Evolutionary conservation across 441 rosid species (phyloP), one percentile per base, ranked within the genome.

Genomic region (Metrosideros polymorpha): DNA sequence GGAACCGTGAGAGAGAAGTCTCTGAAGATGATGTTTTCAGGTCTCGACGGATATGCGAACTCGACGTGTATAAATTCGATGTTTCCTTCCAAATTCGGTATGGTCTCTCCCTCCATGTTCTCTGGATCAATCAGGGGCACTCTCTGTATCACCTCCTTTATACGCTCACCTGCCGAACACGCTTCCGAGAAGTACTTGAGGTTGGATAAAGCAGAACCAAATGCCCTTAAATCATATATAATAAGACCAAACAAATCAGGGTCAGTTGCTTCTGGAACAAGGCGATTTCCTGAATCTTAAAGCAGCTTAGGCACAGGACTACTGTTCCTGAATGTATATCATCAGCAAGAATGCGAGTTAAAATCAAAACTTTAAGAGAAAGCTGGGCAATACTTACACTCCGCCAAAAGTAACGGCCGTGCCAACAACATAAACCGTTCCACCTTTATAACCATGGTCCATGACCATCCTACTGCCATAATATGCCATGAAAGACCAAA

Each of bases 401-500:
- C 98, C 98, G 56, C 98, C 98, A 24, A 93, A 85, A 52, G 97
- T 91, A 82, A 92, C 84, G 66, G 94, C 83, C 2, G 94, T 92
- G 2, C 94, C 94, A 13, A 92, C 98, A 3, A 92, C 94, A 53
- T 91, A 95, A 77, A 94, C 95, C 3, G 98, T 94, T 53, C 99
- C 99, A 4, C 99, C 99, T 47, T 91, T 59, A 77, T 96, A 94
- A 17, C 92, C 93, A 89, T 95, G 94, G 88, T 96, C 92, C 98
- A 95, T 94, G 88, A 94, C 99, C 95, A 96, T 87, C 83, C 94
- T 91, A 84, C 99, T 95, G 2, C 99, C 98, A 85, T 94, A 96
- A 79, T 93, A 96, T 76, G 94, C 87, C 95, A 95, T 89, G 82
- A 94, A 93, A 42, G 97, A 89, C 99, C 99, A 94, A 87, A 95